phyloP scores from a whole-genome alignment of 2,329 filamentous ascomycete species.

The Alternaria sp. region DNA sequence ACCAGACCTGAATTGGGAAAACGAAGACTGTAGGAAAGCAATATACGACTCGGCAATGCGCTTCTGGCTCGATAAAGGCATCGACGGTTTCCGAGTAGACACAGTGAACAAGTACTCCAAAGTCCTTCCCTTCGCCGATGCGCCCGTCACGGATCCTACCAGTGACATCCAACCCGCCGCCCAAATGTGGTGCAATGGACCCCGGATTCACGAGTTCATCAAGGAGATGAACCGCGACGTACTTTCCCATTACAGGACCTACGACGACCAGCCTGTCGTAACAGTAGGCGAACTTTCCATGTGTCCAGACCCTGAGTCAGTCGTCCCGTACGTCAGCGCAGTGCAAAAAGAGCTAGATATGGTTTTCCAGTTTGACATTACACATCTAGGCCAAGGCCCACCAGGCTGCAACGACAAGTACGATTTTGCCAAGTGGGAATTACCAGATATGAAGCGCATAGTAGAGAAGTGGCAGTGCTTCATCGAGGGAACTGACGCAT shows the following conservation, averaged over 20 bases:
- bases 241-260: constrained; percentile 64
- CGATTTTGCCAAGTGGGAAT: constrained; percentile 49
- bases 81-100: constrained; percentile 59
- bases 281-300: constrained; percentile 69
- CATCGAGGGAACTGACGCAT: constrained; percentile 60
- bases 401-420: constrained; percentile 46
- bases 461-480: constrained; percentile 58
- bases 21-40: constrained; percentile 54
- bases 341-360: constrained; percentile 56
- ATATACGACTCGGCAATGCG: constrained; percentile 57
- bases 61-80: constrained; percentile 60
- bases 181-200: constrained; percentile 65
- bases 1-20: constrained; percentile 61
- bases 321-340: constrained; percentile 55
- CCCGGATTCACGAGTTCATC: constrained; percentile 66
- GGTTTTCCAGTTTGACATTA: constrained; percentile 60
- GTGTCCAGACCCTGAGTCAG: constrained; percentile 53
- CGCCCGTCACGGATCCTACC: constrained; percentile 51
- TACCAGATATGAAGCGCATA: constrained; percentile 54
- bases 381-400: constrained; percentile 46
- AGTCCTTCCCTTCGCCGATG: constrained; percentile 54
- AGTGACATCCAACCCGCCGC: constrained; percentile 58
- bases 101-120: constrained; percentile 62
- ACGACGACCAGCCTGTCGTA: constrained; percentile 49
- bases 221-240: constrained; percentile 63